Conservation (phyloP, 352 stramenopile species). For the Pythium grandisporangium region DNA sequence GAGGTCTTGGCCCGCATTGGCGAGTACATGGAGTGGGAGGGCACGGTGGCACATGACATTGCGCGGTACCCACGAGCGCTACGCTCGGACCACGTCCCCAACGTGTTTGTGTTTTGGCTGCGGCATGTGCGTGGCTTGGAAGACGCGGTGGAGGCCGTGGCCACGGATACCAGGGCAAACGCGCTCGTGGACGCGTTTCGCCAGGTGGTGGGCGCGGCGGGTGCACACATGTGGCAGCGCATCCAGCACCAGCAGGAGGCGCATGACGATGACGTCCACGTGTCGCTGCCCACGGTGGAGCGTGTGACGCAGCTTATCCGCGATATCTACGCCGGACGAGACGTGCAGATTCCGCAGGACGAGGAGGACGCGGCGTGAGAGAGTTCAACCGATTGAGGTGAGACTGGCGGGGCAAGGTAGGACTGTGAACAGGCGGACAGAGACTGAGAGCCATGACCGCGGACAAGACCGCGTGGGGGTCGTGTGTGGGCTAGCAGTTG, state of each 20-base stretch:
- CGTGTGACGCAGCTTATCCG: slow-evolving; percentile 48
- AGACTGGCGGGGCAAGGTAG: no score
- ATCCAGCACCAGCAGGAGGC: slow-evolving; percentile 25
- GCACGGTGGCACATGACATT: slow-evolving; percentile 72
- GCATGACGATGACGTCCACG: slow-evolving; percentile 21
- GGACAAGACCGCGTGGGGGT: no score
- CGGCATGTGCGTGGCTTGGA: slow-evolving; percentile 24
- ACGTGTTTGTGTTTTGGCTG: slow-evolving; percentile 75
- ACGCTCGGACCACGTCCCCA: slow-evolving; percentile 54
- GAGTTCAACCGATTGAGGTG: no score
- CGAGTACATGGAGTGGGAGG: slow-evolving; percentile 83
- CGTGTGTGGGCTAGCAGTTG: no score
- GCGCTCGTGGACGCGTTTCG: slow-evolving; percentile 42
- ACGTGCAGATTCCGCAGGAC: slow-evolving; percentile 10
- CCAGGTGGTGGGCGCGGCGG: slow-evolving; percentile 18
- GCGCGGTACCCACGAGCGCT: slow-evolving; percentile 54
- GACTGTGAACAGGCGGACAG: no score
- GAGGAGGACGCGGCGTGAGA: no score
- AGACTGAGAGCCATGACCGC: no score
- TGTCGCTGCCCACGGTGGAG: slow-evolving; percentile 51
- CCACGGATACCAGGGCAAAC: slow-evolving; percentile 11
- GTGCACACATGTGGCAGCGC: slow-evolving; percentile 30
- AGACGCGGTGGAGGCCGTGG: not conserved
- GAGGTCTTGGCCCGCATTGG: slow-evolving; percentile 55
- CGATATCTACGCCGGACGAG: slow-evolving; percentile 50